These are phyloP conservation scores for Thuja plicata DNA, from an alignment of 83 land plant genomes.

Conservation along the genomic window DNA sequence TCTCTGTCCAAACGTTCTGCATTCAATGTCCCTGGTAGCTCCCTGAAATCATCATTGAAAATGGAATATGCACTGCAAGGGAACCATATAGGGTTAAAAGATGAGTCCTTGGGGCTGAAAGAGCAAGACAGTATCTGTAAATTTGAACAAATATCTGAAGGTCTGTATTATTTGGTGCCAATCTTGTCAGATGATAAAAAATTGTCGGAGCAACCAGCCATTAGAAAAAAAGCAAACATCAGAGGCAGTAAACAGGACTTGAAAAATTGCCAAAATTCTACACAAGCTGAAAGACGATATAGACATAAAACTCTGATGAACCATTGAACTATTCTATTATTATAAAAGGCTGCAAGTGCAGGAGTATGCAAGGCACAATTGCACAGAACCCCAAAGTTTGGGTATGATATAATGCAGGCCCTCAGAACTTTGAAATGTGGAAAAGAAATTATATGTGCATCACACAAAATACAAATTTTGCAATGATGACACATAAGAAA, in stretches of 20 bases:
- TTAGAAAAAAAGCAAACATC: neutral
- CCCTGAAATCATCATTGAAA: slow-evolving; percentile 94
- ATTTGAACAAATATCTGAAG: neutral
- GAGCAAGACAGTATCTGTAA: neutral
- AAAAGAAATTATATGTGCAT: neutral
- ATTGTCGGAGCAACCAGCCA: neutral
- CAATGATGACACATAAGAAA: neutral
- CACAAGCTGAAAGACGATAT: neutral
- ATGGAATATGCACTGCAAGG: slow-evolving; percentile 95
- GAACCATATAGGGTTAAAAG: neutral
- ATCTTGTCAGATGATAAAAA: neutral
- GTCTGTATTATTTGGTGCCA: neutral
- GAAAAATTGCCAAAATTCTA: neutral
- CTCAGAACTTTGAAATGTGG: neutral
- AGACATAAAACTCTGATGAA: neutral
- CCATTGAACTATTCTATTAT: neutral
- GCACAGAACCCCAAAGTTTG: neutral
- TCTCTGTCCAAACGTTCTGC: slow-evolving; percentile 94
- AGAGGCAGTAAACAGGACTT: neutral
- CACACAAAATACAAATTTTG: neutral
- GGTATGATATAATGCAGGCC: neutral
- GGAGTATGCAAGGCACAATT: neutral
- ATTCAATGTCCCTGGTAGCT: slow-evolving; percentile 97
- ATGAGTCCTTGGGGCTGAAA: neutral
- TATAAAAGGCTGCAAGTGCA: neutral